Base-by-base conservation (phyloP, 2,329 filamentous ascomycete genomes). In the Aspergillus sp. region DNA sequence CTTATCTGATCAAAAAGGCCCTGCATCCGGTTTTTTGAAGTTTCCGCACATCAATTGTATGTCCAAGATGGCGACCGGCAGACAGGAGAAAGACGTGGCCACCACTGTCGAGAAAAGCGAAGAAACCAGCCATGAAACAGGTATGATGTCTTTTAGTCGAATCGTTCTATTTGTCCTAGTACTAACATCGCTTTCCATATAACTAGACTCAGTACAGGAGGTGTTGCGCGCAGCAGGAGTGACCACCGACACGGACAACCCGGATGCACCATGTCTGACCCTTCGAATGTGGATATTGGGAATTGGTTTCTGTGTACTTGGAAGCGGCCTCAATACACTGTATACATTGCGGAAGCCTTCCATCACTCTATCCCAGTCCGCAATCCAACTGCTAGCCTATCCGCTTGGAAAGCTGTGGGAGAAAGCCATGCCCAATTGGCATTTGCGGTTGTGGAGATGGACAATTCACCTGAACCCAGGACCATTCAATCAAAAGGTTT, bases 221-320 rank as follows among this genome's bases (percentile, higher is more conserved):
- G 41, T 60, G 25, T 44, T 62, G 23, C 52, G 49, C 12, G 58
- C 67, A 55, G 47, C 70, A 68, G 17, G 75, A 66, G 54, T 77
- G 70, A 27, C 76, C 70, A 46, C 76, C 74, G 50, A 78, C 66
- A 52, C 80, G 66, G 54, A 78, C 76, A n/a, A 78, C 55, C 1
- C 73, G 67, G 19, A 78, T 52, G 54, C 2, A 64, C 69, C 6
- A 44, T 56, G 25, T 51, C n/a, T 53, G 15, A 56, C 53, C 5
- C 37, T 49, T 5, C 47, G 53, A 5, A 56, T 56, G 53, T 57
- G 53, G 51, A 22, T 52, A 17, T 41, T 56, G 9, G 53, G 53
- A 0, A 49, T 57, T 2, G 27, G 33, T 2, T 57, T 54, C 19
- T 52, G 47, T 9, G 38, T 57, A 9, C 39, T 52, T 4, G 53